These are phyloP conservation scores for Metroxylon sagu DNA, from an alignment of 176 grass and related monocot species.

Conservation along the genomic window DNA sequence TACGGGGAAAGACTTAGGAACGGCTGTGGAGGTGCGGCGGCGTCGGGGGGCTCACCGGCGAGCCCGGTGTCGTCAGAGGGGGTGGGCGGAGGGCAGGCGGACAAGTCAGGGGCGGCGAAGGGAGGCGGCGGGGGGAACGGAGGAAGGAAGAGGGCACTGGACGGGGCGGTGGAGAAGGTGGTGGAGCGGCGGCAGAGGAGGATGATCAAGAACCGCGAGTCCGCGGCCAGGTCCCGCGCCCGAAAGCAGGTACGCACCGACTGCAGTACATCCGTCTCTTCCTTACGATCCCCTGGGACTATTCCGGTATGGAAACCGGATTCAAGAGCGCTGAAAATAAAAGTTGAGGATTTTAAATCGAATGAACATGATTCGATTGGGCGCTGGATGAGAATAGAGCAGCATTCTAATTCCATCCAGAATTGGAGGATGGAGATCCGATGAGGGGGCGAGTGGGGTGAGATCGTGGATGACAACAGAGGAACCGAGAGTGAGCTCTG, in stretches of 20 bases:
- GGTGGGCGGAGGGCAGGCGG: constrained; percentile 30
- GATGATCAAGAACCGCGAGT: constrained; percentile 97
- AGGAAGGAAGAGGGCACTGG: constrained; percentile 20
- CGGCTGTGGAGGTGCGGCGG: constrained; percentile 23
- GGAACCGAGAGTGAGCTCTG: no score
- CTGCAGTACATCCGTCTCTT: neutral
- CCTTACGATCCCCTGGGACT: neutral
- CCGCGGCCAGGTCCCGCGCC: constrained; percentile 71
- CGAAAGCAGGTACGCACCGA: constrained; percentile 59
- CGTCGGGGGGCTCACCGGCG: constrained; percentile 8
- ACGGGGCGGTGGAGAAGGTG: constrained; percentile 34
- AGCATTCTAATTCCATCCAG: no score
- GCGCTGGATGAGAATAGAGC: no score
- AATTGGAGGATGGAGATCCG: no score
- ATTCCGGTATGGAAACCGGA: no score
- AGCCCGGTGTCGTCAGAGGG: constrained; percentile 47
- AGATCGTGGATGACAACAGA: no score
- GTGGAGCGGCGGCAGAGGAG: constrained; percentile 76
- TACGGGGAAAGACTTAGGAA: constrained; percentile 19
- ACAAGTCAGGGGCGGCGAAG: constrained; percentile 31
- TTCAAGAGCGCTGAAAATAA: no score
- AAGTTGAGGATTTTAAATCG: no score
- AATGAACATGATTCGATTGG: no score
- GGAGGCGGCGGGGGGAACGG: constrained; percentile 18
- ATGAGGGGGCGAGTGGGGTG: no score